These are phyloP conservation scores for Coemansia furcata DNA, from an alignment of 192 early-diverging fungal species.

Conservation along the genomic window DNA sequence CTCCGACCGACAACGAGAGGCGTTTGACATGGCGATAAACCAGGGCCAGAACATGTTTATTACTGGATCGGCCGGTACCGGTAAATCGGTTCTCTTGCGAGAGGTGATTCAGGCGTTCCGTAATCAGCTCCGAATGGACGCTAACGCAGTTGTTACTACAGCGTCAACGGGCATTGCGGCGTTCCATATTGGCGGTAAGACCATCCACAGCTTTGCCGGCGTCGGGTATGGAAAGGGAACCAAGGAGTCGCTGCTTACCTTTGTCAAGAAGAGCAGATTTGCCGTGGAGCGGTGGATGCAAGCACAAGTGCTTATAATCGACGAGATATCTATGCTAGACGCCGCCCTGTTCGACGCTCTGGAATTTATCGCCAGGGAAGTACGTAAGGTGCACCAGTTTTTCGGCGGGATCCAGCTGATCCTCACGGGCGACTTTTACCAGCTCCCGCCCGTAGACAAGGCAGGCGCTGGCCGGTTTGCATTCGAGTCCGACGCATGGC, in stretches of 20 bases:
- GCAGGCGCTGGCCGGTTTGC: conserved; percentile 54
- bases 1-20: conserved; percentile 58
- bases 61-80: conserved; percentile 74
- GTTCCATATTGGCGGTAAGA: conserved; percentile 71
- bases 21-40: conserved; percentile 60
- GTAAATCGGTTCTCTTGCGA: conserved; percentile 48
- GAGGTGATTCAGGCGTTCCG: conserved; percentile 44
- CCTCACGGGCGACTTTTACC: conserved; percentile 79
- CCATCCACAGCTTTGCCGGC: conserved; percentile 69
- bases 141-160: conserved; percentile 53
- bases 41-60: conserved; percentile 62
- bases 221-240: conserved; percentile 60
- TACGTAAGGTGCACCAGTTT: conserved; percentile 49
- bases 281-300: conserved; percentile 59
- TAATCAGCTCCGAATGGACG: neutral
- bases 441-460: conserved; percentile 70
- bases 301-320: conserved; percentile 68
- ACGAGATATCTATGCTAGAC: conserved; percentile 82
- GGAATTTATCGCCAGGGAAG: conserved; percentile 59
- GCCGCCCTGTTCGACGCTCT: conserved; percentile 69
- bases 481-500: conserved; percentile 67
- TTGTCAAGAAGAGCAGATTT: conserved; percentile 38
- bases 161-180: conserved; percentile 83
- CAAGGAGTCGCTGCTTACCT: conserved; percentile 14
- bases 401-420: conserved; percentile 82